Conservation (phyloP, 441 rosid genomes). For the Eutrema salsugineum region DNA sequence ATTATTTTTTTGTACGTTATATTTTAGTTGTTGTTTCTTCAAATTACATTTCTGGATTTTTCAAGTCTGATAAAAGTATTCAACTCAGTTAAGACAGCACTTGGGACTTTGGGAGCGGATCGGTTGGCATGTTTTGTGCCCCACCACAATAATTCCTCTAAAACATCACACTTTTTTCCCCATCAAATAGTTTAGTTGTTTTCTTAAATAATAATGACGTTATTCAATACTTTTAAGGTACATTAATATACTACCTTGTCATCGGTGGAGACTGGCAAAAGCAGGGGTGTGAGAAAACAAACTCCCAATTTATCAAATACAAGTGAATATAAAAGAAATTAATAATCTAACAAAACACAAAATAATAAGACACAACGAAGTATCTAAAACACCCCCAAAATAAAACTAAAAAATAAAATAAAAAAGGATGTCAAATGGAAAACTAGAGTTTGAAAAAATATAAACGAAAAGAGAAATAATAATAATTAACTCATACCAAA, state of each 20-base stretch:
- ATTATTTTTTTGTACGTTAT: background rate
- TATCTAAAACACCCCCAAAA: background rate
- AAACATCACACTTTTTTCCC: too few species aligned
- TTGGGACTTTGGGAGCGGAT: background rate
- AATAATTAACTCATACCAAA: too few species aligned
- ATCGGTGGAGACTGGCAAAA: background rate
- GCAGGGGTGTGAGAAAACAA: background rate
- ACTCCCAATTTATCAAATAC: background rate
- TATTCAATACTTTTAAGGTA: background rate
- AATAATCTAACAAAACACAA: background rate
- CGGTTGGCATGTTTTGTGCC: background rate
- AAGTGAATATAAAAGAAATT: background rate
- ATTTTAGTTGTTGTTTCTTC: too few species aligned
- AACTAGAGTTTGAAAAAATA: background rate
- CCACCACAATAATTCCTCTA: too few species aligned
- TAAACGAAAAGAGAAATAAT: background rate
- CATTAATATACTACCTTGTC: background rate
- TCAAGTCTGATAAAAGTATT: background rate
- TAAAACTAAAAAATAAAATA: background rate
- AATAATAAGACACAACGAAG: background rate
- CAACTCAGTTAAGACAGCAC: background rate
- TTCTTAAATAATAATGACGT: background rate
- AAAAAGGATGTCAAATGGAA: background rate
- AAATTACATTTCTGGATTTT: too few species aligned
- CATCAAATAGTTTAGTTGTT: background rate